Evolutionary conservation across 192 early-diverging fungal genomes (phyloP), one percentile per base, ranked within the genome.

Genomic region (Diversispora epigaea): DNA sequence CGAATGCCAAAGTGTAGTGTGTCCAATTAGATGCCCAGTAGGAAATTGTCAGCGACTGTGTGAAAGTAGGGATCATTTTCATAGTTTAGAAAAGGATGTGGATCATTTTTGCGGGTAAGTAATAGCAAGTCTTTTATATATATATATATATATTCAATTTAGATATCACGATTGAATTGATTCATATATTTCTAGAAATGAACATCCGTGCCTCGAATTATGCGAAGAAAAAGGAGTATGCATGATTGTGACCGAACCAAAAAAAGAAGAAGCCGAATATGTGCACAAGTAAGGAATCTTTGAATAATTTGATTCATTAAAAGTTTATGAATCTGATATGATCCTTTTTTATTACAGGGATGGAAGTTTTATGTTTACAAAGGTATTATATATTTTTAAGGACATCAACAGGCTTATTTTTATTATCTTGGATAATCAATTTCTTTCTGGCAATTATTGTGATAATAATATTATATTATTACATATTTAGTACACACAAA

Each of bases 251-350:
- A 77, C 67, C 45, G 66, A 70, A 40, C 62, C 56, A 17, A n/a
- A 60, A 62, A 77, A 72, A 72, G 80, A 83, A 79, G 77, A 69
- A 82, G 80, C 52, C 12, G 71, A 73, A 79, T 82, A 70, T 62
- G 78, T 54, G 4, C 60, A 61, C 52, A 83, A 70, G 40, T 64
- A 54, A 54, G 50, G 4, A 54, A 11, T 14, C n/a, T 49, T n/a
- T 49, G 0, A 2, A 54, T 14, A 1, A 54, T 1, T 1, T 54
- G 11, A 4, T 17, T 49, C 14, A 49, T 49, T 49, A 49, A 49
- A 49, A 11, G 14, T 49, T 49, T 4, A 11, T 4, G n/a, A 11
- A 4, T 54, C 4, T 10, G 4, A 54, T 17, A 4, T 54, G n/a
- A 54, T 54, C n/a, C 50, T 54, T 54, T 17, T 54, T 17, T 17